Evolutionary conservation across 257 asterid species (phyloP), one percentile per base, ranked within the genome.

Genomic region (Nicotiana attenuata): DNA sequence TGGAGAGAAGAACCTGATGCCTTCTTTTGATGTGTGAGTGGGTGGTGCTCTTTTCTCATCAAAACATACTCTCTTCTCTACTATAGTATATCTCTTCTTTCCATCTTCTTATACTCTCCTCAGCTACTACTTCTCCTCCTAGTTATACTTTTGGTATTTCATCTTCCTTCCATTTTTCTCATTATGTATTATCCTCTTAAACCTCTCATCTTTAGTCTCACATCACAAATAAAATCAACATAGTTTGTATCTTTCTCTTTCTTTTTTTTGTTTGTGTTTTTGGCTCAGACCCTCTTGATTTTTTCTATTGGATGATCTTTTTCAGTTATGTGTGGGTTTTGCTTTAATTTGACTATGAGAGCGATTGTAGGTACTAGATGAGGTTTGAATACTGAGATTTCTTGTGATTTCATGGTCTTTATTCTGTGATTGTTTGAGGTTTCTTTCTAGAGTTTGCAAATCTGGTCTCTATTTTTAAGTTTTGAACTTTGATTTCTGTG

Each of bases 1-100:
- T 78, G 89, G 92, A 76, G 91, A 84, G 85, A 84, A 83, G 94
- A 92, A 89, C 92, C 93, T 85, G 97, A 91, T 91, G 89, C 88
- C 94, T 92, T 87, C 89, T 84, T 90, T 88, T 89, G 92, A 90
- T 91, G 94, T 82, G 84, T 90, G 90, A 91, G 97, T 92, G 95
- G 94, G 97, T 92, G 94, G 93, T 91, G 89, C 89, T 75, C 77
- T 87, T 86, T 85, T 85, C 89, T 85, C 83, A 82, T 66, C 83
- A 65, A 38, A 41, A 41, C 47, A 41, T 41, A 77, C 87, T 83
- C 76, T 78, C 47, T 81, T 28, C 67, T 67, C 35, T 31, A 4
- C 35, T 31, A 31, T 31, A 31, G 28, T 52, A 55, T 47, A 52
- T 81, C 82, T 47, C 73, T 83, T 28, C 65, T 65, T 8, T 65